Percentiles rank a stretch among this genome's conserved stretches.
These are phyloP conservation scores for Suhomyces atakaporum DNA, from an alignment of 1,139 yeast genomes.

Conservation along the genomic window DNA sequence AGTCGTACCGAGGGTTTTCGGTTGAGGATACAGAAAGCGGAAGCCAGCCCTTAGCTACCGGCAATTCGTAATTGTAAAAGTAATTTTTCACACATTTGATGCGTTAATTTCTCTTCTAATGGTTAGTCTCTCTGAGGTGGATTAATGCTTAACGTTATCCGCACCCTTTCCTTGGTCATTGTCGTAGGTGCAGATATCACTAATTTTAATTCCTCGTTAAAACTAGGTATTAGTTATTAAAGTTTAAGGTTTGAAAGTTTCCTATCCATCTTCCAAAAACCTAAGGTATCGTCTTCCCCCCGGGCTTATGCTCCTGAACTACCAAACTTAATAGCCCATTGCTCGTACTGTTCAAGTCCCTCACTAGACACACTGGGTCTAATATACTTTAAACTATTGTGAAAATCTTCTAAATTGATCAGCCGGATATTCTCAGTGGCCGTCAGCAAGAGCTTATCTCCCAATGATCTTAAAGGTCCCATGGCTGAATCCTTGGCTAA, in stretches of 20 bases:
- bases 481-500: constrained; percentile 97
- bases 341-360: constrained; percentile 74
- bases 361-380: constrained; percentile 91
- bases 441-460: constrained; percentile 82
- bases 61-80: too few relatives aligned
- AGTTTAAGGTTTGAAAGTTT: neutral
- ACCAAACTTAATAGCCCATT: constrained; percentile 90
- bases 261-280: neutral
- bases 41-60: too few relatives aligned
- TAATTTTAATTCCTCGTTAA: too few relatives aligned
- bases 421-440: constrained; percentile 87
- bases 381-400: constrained; percentile 74
- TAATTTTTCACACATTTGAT: too few relatives aligned
- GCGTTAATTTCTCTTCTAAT: too few relatives aligned
- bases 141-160: too few relatives aligned
- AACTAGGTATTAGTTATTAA: too few relatives aligned
- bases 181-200: too few relatives aligned
- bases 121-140: too few relatives aligned
- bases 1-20: too few relatives aligned
- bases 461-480: constrained; percentile 93
- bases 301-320: constrained; percentile 75
- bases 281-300: constrained; percentile 1
- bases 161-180: too few relatives aligned
- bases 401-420: constrained; percentile 73
- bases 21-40: too few relatives aligned